A percentile compares a stretch with the other conserved stretches of the same genome.
phyloP scores from a whole-genome alignment of 768 basidiomycete genomes.

The Baorangia bicolor region DNA sequence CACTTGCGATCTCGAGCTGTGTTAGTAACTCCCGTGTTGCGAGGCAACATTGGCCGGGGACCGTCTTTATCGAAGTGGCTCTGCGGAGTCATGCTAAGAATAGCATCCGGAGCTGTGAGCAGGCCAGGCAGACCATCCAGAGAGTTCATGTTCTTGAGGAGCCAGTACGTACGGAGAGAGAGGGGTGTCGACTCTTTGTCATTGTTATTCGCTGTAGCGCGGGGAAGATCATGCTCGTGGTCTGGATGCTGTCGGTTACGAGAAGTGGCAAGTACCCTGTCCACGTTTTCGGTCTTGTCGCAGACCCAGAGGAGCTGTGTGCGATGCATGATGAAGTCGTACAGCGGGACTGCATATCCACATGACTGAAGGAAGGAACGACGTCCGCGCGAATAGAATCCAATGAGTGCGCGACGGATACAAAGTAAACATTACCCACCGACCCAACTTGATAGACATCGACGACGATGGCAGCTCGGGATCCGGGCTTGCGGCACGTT shows the following conservation, averaged over 20 bases:
- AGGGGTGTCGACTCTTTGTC: slow-evolving; percentile 8
- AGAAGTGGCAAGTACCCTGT: slow-evolving; percentile 28
- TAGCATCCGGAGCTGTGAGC: slow-evolving; percentile 22
- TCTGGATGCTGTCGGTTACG: background rate
- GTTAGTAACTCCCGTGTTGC: background rate
- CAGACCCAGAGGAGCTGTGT: slow-evolving; percentile 45
- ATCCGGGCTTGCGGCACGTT: slow-evolving; percentile 51
- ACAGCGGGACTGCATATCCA: slow-evolving; percentile 63
- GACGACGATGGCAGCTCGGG: slow-evolving; percentile 58
- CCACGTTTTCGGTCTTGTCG: slow-evolving; percentile 41
- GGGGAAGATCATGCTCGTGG: background rate
- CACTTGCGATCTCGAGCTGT: slow-evolving; percentile 1
- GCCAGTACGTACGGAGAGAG: slow-evolving; percentile 57
- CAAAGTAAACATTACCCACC: slow-evolving; percentile 26
- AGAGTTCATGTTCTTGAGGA: slow-evolving; percentile 45
- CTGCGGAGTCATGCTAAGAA: slow-evolving; percentile 5
- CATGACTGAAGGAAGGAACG: slow-evolving; percentile 51
- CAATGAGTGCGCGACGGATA: background rate
- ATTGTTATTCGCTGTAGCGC: background rate
- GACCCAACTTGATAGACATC: slow-evolving; percentile 58
- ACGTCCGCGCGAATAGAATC: background rate
- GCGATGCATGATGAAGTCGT: slow-evolving; percentile 57
- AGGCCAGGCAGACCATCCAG: slow-evolving; percentile 62
- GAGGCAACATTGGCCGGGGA: slow-evolving; percentile 14
- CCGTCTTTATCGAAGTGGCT: slow-evolving; percentile 18